phyloP scores from a whole-genome alignment of 805 yeast species.

The Wickerhamomyces bisporus region DNA sequence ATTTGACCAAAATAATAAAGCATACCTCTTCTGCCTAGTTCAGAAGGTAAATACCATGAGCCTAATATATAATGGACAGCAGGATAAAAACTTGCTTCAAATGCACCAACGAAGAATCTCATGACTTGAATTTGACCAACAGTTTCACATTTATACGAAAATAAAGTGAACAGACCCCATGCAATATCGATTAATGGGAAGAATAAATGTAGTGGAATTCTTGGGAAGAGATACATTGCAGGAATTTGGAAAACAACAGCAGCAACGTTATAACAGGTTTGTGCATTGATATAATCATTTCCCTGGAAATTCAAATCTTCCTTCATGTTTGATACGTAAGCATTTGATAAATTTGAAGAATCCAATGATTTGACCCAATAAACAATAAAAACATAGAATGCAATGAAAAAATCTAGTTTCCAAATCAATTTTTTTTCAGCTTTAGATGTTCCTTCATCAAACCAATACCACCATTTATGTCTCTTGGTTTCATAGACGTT shows the following conservation, averaged over 20 bases:
- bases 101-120: conserved; percentile 58
- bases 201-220: conserved; percentile 42
- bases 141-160: conserved; percentile 40
- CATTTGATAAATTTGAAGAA: conserved; percentile 53
- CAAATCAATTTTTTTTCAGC: conserved; percentile 32
- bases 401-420: conserved; percentile 47
- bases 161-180: conserved; percentile 45
- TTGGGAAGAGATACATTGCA: conserved; percentile 49
- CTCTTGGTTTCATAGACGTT: conserved; percentile 28
- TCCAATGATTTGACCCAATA: conserved; percentile 67
- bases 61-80: conserved; percentile 53
- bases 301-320: conserved; percentile 51
- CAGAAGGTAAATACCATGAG: conserved; percentile 49
- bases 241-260: conserved; percentile 57
- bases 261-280: conserved; percentile 53
- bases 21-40: conserved; percentile 54
- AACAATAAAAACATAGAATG: conserved; percentile 50
- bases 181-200: conserved; percentile 1
- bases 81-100: conserved; percentile 57
- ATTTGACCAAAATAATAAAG: conserved; percentile 56
- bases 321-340: conserved; percentile 60
- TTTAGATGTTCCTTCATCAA: conserved; percentile 40
- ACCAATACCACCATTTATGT: conserved; percentile 52
- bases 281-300: conserved; percentile 55
- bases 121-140: conserved; percentile 48